A percentile compares a stretch with the other conserved stretches of the same genome.
Evolutionary conservation across 257 asterid genomes (phyloP).

Genomic region (Buddleja alternifolia): DNA sequence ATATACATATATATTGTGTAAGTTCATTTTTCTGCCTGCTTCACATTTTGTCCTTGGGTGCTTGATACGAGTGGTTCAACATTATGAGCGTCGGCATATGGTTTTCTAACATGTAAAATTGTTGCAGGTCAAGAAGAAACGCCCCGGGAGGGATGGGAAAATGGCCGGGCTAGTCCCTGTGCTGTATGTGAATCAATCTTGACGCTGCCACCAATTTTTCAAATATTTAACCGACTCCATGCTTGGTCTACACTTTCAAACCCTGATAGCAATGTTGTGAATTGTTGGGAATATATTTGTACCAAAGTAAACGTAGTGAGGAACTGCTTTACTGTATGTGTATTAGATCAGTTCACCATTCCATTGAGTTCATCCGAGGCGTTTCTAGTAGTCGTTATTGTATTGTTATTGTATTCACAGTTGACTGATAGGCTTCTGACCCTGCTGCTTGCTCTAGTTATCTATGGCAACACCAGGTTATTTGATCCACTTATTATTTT

Average conservation of each 20-base stretch:
- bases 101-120: slow-evolving; percentile 21
- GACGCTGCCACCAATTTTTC: slow-evolving; percentile 23
- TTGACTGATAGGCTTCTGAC: slow-evolving; percentile 8
- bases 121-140: slow-evolving; percentile 93
- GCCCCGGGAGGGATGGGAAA: slow-evolving; percentile 97
- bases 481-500: too few relatives aligned
- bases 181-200: slow-evolving; percentile 85
- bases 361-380: not conserved
- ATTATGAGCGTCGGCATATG: not conserved
- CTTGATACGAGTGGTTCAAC: not conserved
- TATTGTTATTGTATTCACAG: not conserved
- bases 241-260: not conserved
- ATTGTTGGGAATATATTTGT: slow-evolving; percentile 11
- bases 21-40: not conserved
- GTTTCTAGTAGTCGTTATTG: not conserved
- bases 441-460: too few relatives aligned
- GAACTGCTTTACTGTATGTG: slow-evolving; percentile 1
- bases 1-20: too few relatives aligned
- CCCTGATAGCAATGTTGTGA: not conserved
- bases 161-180: slow-evolving; percentile 98
- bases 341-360: not conserved
- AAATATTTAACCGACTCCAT: not conserved
- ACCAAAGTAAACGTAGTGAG: slow-evolving; percentile 5
- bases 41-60: not conserved
- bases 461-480: too few relatives aligned